Evolutionary conservation across 129 eudicot genomes (phyloP).

Genomic region (Lactuca sativa): DNA sequence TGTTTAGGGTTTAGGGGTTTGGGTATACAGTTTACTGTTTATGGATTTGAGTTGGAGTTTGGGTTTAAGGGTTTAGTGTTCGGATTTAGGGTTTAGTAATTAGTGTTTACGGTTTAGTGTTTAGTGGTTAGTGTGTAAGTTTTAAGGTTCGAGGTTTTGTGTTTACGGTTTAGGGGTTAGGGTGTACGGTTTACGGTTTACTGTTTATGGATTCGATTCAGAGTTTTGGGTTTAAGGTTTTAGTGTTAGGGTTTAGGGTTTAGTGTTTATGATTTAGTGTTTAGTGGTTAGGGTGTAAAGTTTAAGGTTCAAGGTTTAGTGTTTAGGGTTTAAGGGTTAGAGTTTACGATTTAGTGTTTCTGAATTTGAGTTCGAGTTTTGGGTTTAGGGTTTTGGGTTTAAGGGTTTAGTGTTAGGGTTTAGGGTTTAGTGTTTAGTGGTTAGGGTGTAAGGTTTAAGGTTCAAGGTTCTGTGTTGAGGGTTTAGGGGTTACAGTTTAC

Average conservation of each 20-base stretch:
- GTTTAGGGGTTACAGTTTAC: no score
- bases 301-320: constrained; percentile 7
- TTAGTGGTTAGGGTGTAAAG: background rate
- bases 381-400: constrained; percentile 12
- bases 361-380: background rate
- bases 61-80: constrained; percentile 14
- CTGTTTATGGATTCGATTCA: background rate
- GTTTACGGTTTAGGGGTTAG: constrained; percentile 16
- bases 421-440: no score
- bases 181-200: no score
- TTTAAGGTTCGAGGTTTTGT: no score
- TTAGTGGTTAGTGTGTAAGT: no score
- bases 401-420: background rate
- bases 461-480: no score
- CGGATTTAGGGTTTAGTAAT: no score
- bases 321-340: constrained; percentile 6
- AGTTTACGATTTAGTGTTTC: background rate
- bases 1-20: constrained; percentile 20
- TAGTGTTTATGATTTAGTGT: constrained; percentile 1
- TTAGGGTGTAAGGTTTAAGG: constrained; percentile 22
- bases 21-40: no score
- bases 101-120: no score
- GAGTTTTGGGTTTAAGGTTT: constrained; percentile 9
- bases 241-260: constrained; percentile 7
- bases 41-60: constrained; percentile 4